phyloP scores from a whole-genome alignment of 176 grass and related monocot genomes.

The Cocos nucifera region DNA sequence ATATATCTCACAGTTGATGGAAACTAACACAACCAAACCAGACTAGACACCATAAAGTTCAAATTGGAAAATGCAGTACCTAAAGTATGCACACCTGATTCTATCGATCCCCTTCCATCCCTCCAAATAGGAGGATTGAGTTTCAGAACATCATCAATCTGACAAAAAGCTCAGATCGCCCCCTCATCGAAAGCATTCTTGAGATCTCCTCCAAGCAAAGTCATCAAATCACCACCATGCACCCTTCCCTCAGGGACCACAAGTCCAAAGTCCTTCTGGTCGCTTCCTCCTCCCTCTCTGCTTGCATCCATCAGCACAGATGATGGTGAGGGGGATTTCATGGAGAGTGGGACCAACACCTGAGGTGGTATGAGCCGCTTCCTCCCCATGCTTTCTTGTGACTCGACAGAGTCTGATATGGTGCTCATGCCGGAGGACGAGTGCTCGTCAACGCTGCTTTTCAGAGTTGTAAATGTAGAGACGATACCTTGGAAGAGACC shows the following conservation, averaged over 20 bases:
- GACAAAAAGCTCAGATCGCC: constrained; percentile 23
- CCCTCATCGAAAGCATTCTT: constrained; percentile 20
- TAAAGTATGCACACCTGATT: constrained; percentile 4
- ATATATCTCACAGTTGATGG: neutral
- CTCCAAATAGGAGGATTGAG: neutral
- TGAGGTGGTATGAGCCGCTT: constrained; percentile 54
- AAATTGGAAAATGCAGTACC: neutral
- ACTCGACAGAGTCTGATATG: constrained; percentile 43
- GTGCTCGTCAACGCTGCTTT: constrained; percentile 36
- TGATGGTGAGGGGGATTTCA: constrained; percentile 47
- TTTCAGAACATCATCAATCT: neutral
- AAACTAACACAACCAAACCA: constrained; percentile 3
- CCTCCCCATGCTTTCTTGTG: constrained; percentile 24
- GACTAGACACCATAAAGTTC: constrained; percentile 3
- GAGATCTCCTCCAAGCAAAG: constrained; percentile 49
- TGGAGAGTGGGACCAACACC: constrained; percentile 55
- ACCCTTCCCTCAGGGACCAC: constrained; percentile 77
- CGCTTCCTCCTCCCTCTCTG: constrained; percentile 24
- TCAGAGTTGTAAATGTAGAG: constrained; percentile 29
- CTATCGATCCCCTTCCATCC: neutral
- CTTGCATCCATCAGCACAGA: constrained; percentile 11
- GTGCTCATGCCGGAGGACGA: constrained; percentile 41
- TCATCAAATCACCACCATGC: constrained; percentile 77
- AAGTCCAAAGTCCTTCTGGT: constrained; percentile 26
- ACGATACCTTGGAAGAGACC: constrained; percentile 36